Conservation (phyloP, 805 yeast species). For the Cyberlindnera xylosilytica region DNA sequence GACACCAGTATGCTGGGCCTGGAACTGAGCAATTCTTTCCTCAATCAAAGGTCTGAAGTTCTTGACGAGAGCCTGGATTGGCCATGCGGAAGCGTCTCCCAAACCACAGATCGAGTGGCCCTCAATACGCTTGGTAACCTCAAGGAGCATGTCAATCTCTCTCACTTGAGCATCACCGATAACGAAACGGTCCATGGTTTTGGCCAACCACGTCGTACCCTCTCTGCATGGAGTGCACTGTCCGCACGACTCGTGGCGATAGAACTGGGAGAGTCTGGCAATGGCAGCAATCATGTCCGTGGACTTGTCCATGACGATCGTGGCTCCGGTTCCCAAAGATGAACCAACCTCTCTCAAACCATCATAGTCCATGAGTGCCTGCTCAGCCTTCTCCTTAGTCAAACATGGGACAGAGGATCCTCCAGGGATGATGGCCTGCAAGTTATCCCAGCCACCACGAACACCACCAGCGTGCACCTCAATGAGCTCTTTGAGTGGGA, state of each 20-base stretch:
- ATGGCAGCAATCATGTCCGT: slow-evolving; percentile 84
- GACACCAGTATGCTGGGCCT: slow-evolving; percentile 39
- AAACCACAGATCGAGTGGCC: slow-evolving; percentile 91
- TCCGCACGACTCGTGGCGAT: slow-evolving; percentile 91
- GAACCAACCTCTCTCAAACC: slow-evolving; percentile 82
- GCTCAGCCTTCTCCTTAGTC: slow-evolving; percentile 63
- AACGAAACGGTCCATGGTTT: slow-evolving; percentile 80
- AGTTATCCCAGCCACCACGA: slow-evolving; percentile 90
- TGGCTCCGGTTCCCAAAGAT: slow-evolving; percentile 91
- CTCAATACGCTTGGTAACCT: slow-evolving; percentile 82
- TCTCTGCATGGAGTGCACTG: slow-evolving; percentile 95
- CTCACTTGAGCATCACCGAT: slow-evolving; percentile 75
- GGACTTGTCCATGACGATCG: slow-evolving; percentile 84
- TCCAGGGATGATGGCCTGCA: slow-evolving; percentile 85
- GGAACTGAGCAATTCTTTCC: slow-evolving; percentile 67
- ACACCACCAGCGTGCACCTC: slow-evolving; percentile 92
- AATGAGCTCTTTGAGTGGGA: slow-evolving; percentile 75
- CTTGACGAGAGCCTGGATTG: slow-evolving; percentile 83
- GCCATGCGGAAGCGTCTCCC: slow-evolving; percentile 95
- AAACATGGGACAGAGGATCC: slow-evolving; percentile 86
- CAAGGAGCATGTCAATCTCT: slow-evolving; percentile 83
- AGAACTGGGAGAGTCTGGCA: slow-evolving; percentile 79
- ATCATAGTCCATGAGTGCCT: slow-evolving; percentile 82
- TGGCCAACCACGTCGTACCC: slow-evolving; percentile 83
- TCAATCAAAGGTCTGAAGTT: slow-evolving; percentile 81